A percentile compares a stretch with the other conserved stretches of the same genome.
Conservation (phyloP, 2,329 filamentous ascomycete species). For the Hypocreales sp. region DNA sequence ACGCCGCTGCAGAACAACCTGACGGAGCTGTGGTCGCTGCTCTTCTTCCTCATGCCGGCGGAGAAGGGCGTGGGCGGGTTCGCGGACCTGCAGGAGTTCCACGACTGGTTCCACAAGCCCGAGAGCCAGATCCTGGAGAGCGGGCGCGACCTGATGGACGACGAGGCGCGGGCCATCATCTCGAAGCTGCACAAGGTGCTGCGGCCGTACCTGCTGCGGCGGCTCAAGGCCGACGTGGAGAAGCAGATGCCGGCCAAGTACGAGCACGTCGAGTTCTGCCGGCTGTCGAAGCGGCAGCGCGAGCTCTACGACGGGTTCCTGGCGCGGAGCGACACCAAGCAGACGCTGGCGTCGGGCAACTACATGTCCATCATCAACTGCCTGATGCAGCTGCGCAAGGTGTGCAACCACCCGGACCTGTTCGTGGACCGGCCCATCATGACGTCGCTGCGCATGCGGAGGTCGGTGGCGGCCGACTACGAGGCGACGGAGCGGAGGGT, state of each 20-base stretch:
- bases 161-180: slow-evolving; percentile 83
- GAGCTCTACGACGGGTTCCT: slow-evolving; percentile 96
- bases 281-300: slow-evolving; percentile 84
- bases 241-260: slow-evolving; percentile 99
- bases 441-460: slow-evolving; percentile 86
- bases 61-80: slow-evolving; percentile 80
- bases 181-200: slow-evolving; percentile 88
- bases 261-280: slow-evolving; percentile 91
- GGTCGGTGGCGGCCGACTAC: slow-evolving; percentile 61
- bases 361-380: slow-evolving; percentile 98
- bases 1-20: slow-evolving; percentile 95
- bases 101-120: slow-evolving; percentile 88
- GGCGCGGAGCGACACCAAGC: slow-evolving; percentile 74
- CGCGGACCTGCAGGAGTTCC: slow-evolving; percentile 88
- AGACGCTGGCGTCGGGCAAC: slow-evolving; percentile 81
- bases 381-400: slow-evolving; percentile 91
- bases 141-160: slow-evolving; percentile 83
- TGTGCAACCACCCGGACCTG: slow-evolving; percentile 95
- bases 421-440: slow-evolving; percentile 94
- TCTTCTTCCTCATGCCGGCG: slow-evolving; percentile 93
- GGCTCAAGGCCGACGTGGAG: slow-evolving; percentile 91
- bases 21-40: slow-evolving; percentile 88
- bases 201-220: slow-evolving; percentile 76
- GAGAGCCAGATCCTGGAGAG: slow-evolving; percentile 94
- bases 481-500: slow-evolving; percentile 58